These are phyloP conservation scores for Orbilia ellipsospora DNA, from an alignment of 2,329 filamentous ascomycete genomes.

Conservation along the genomic window DNA sequence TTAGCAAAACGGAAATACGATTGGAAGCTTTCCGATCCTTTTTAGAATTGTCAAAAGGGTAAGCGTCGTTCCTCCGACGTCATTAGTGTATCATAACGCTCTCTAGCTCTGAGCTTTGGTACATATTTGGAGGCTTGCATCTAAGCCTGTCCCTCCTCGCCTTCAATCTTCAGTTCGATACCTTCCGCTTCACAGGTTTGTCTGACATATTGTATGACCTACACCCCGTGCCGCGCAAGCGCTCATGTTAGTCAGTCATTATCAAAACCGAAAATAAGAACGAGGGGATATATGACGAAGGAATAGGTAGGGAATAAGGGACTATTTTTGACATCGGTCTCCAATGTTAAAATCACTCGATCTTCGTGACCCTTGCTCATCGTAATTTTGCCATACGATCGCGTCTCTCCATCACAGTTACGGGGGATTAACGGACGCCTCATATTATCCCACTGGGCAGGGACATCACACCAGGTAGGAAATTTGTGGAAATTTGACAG, in stretches of 20 bases:
- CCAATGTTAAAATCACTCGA: slow-evolving; percentile 3
- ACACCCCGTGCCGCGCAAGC: slow-evolving; percentile 22
- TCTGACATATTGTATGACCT: slow-evolving; percentile 54
- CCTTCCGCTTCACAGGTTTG: slow-evolving; percentile 46
- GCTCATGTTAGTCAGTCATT: slow-evolving; percentile 35
- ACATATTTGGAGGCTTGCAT: not conserved
- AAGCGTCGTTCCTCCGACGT: slow-evolving; percentile 2
- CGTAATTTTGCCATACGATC: slow-evolving; percentile 50
- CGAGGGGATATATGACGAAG: not conserved
- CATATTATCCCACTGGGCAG: slow-evolving; percentile 39
- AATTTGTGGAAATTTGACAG: slow-evolving; percentile 55
- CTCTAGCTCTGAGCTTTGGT: slow-evolving; percentile 5
- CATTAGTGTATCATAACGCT: slow-evolving; percentile 16
- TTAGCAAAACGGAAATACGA: slow-evolving; percentile 23
- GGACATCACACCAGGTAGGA: slow-evolving; percentile 33
- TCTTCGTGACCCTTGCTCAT: slow-evolving; percentile 29
- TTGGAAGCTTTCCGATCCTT: slow-evolving; percentile 1
- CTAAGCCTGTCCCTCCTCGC: slow-evolving; percentile 39
- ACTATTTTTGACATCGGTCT: not conserved
- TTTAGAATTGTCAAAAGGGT: not conserved
- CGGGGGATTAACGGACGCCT: slow-evolving; percentile 54
- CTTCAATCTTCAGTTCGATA: slow-evolving; percentile 47
- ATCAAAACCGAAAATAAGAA: not conserved
- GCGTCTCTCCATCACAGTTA: slow-evolving; percentile 33
- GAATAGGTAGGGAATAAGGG: not conserved